These are phyloP conservation scores for Malus hybrid DNA, from an alignment of 331 rosid species.

Conservation along the genomic window DNA sequence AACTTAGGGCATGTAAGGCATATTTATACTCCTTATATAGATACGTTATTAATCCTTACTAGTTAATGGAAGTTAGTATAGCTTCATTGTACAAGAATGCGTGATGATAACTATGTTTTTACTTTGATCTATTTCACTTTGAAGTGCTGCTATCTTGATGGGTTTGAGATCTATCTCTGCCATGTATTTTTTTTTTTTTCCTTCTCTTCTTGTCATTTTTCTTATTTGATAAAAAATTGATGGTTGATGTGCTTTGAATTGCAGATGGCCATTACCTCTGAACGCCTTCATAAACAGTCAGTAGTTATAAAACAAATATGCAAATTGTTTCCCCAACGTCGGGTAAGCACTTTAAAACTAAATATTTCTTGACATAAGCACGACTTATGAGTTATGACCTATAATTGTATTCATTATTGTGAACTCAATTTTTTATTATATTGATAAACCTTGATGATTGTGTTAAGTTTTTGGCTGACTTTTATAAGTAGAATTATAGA, in stretches of 20 bases:
- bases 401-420: neutral
- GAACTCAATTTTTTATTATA: neutral
- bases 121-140: neutral
- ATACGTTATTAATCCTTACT: constrained; percentile 7
- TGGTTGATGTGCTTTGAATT: constrained; percentile 10
- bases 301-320: constrained; percentile 88
- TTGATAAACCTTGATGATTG: neutral
- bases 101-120: neutral
- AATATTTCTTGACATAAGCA: neutral
- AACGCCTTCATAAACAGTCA: constrained; percentile 86
- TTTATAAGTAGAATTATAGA: neutral
- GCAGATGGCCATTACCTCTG: constrained; percentile 94
- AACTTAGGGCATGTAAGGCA: constrained; percentile 78
- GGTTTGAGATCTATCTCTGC: neutral
- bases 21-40: constrained; percentile 12
- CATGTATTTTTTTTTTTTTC: constrained; percentile 3
- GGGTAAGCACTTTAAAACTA: constrained; percentile 42
- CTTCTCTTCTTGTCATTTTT: neutral
- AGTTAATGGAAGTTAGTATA: neutral
- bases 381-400: neutral
- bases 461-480: neutral
- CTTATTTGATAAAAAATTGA: constrained; percentile 2
- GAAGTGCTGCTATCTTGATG: constrained; percentile 5
- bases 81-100: neutral
- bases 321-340: constrained; percentile 85